Percentiles rank a stretch among this genome's conserved stretches.
These are phyloP conservation scores for Trichoderma reesei DNA, from an alignment of 495 filamentous ascomycete species.

Conservation along the genomic window DNA sequence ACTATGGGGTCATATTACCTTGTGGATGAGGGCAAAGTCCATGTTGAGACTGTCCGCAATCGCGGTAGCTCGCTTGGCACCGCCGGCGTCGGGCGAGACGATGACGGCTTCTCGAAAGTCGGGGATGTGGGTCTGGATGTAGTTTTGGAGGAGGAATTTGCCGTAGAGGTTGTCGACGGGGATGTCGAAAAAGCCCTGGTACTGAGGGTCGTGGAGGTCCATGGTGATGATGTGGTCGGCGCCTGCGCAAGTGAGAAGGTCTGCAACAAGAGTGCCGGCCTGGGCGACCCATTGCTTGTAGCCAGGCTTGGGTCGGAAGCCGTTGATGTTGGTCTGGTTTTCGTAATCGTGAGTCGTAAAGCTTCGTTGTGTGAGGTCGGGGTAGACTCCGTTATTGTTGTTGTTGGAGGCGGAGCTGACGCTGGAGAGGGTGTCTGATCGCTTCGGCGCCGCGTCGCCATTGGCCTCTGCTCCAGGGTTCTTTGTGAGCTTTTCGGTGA, in stretches of 20 bases:
- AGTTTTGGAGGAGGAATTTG: slow-evolving; percentile 73
- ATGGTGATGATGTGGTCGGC: slow-evolving; percentile 96
- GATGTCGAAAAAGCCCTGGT: slow-evolving; percentile 98
- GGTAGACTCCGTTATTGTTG: slow-evolving; percentile 31
- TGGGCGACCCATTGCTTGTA: slow-evolving; percentile 99
- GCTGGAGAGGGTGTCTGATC: slow-evolving; percentile 17
- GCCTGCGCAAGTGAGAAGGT: slow-evolving; percentile 88
- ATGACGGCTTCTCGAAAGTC: slow-evolving; percentile 82
- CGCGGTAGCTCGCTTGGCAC: slow-evolving; percentile 92
- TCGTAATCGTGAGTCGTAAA: slow-evolving; percentile 52
- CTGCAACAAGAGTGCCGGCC: slow-evolving; percentile 88
- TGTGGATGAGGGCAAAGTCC: slow-evolving; percentile 94
- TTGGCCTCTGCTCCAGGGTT: slow-evolving; percentile 26
- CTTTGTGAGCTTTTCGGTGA: slow-evolving; percentile 57
- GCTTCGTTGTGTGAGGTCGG: slow-evolving; percentile 16
- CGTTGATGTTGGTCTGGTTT: slow-evolving; percentile 40
- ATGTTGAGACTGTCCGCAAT: slow-evolving; percentile 90
- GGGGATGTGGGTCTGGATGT: slow-evolving; percentile 81
- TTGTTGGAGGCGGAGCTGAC: slow-evolving; percentile 21
- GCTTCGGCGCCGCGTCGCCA: slow-evolving; percentile 11
- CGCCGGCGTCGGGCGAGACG: slow-evolving; percentile 92
- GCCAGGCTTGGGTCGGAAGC: slow-evolving; percentile 76
- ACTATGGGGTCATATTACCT: slow-evolving; percentile 49
- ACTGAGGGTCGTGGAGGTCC: slow-evolving; percentile 96
- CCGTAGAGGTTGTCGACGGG: slow-evolving; percentile 96